Conservation (phyloP, 495 filamentous ascomycete species). For the Penicillium fimorum region DNA sequence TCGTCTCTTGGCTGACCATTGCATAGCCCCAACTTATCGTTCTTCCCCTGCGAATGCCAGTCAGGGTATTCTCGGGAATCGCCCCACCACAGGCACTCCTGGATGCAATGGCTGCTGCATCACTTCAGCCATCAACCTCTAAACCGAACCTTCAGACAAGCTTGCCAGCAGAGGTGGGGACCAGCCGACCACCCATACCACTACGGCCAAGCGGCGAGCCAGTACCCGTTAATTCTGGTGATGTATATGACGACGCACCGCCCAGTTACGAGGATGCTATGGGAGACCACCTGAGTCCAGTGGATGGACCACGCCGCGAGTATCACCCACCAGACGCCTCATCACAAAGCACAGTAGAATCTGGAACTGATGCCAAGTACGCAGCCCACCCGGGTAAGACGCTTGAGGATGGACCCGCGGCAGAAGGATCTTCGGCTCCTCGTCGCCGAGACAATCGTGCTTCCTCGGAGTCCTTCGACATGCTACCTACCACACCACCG, state of each 20-base stretch:
- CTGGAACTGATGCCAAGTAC: slow-evolving; percentile 45
- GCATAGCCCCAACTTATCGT: slow-evolving; percentile 64
- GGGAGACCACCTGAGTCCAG: slow-evolving; percentile 67
- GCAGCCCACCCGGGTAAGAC: slow-evolving; percentile 32
- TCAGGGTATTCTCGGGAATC: slow-evolving; percentile 88
- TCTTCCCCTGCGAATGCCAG: slow-evolving; percentile 72
- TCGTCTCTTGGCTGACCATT: slow-evolving; percentile 16
- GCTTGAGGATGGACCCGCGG: slow-evolving; percentile 26
- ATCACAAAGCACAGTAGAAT: slow-evolving; percentile 30
- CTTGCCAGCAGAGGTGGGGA: slow-evolving; percentile 22
- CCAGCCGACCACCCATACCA: slow-evolving; percentile 36
- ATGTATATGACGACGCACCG: slow-evolving; percentile 59
- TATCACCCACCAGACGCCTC: slow-evolving; percentile 58
- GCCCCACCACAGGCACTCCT: slow-evolving; percentile 74
- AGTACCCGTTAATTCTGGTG: slow-evolving; percentile 28
- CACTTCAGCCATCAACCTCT: slow-evolving; percentile 28
- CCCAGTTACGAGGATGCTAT: slow-evolving; percentile 92
- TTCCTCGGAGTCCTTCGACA: slow-evolving; percentile 48
- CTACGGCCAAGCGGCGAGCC: slow-evolving; percentile 30
- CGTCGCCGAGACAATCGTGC: slow-evolving; percentile 30
- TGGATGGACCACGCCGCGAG: slow-evolving; percentile 61
- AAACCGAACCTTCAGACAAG: slow-evolving; percentile 25
- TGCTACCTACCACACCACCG: slow-evolving; percentile 45
- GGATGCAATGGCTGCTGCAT: slow-evolving; percentile 57
- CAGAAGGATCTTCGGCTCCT: slow-evolving; percentile 21